Evolutionary conservation across 768 basidiomycete species (phyloP).

Genomic region (Ephemerocybe angulata): DNA sequence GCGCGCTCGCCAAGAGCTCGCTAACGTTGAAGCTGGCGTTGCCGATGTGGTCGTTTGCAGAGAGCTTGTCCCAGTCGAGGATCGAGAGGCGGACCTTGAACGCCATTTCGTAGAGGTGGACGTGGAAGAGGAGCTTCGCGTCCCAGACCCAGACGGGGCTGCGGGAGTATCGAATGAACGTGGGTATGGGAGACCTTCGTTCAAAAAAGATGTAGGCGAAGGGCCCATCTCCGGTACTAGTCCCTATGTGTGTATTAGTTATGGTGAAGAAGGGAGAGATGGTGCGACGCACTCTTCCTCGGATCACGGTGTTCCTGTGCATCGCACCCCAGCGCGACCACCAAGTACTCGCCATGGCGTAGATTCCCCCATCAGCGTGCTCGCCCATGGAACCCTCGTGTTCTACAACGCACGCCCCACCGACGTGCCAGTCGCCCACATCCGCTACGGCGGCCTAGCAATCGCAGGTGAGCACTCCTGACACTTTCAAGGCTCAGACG

Average conservation of each 20-base stretch:
- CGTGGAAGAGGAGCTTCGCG: slow-evolving; percentile 94
- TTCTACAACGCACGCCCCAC: too few species aligned
- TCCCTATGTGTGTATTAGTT: slow-evolving; percentile 59
- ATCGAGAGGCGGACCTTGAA: slow-evolving; percentile 80
- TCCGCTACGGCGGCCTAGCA: too few species aligned
- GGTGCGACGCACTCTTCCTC: slow-evolving; percentile 69
- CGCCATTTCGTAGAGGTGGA: slow-evolving; percentile 76
- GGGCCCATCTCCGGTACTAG: slow-evolving; percentile 94
- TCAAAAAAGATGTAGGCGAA: slow-evolving; percentile 95
- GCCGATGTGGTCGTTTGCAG: slow-evolving; percentile 85
- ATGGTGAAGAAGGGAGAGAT: neutral
- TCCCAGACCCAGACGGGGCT: slow-evolving; percentile 95
- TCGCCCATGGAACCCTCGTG: too few species aligned
- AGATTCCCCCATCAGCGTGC: too few species aligned
- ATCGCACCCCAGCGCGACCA: too few species aligned
- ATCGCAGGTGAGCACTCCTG: too few species aligned
- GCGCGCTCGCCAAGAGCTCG: slow-evolving; percentile 64
- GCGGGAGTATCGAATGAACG: slow-evolving; percentile 73
- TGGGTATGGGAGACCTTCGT: slow-evolving; percentile 96
- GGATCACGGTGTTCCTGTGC: slow-evolving; percentile 80
- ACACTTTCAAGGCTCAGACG: too few species aligned
- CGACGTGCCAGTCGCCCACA: too few species aligned
- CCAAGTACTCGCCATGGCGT: too few species aligned
- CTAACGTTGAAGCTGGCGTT: slow-evolving; percentile 68
- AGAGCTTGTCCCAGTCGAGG: slow-evolving; percentile 95